phyloP scores from a whole-genome alignment of 2,329 filamentous ascomycete genomes.

The Alternaria tenuissima region DNA sequence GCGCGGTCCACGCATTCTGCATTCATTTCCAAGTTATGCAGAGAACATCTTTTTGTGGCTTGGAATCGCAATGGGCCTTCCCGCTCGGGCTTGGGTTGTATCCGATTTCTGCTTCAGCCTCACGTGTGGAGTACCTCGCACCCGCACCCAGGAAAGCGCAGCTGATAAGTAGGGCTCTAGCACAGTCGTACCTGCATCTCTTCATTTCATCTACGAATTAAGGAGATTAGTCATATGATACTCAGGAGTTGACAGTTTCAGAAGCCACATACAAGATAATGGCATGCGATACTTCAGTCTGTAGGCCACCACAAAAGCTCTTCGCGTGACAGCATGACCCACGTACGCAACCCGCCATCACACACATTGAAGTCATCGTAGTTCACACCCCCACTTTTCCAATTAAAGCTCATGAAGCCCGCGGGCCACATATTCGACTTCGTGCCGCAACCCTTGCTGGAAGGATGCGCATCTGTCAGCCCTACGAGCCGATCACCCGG shows the following conservation, averaged over 20 bases:
- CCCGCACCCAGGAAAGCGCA: not conserved
- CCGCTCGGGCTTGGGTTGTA: not conserved
- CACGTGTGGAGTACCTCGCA: slow-evolving; percentile 1
- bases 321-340: not conserved
- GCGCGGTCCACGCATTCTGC: slow-evolving; percentile 12
- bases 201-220: not conserved
- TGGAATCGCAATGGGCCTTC: not conserved
- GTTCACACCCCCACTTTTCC: not conserved
- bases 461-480: slow-evolving; percentile 5
- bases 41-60: slow-evolving; percentile 5
- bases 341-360: not conserved
- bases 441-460: not conserved
- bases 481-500: slow-evolving; percentile 6
- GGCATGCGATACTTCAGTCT: not conserved
- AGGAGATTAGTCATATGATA: not conserved
- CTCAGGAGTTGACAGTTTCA: too few relatives aligned
- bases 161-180: not conserved
- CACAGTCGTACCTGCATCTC: not conserved
- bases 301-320: not conserved
- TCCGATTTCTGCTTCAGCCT: not conserved
- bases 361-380: not conserved
- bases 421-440: not conserved
- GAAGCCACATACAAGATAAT: not conserved
- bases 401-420: not conserved
- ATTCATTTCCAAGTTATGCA: slow-evolving; percentile 4